Percentiles rank a stretch among this genome's conserved stretches.
phyloP scores from a whole-genome alignment of 1,284 basidiomycete genomes.

The Wallemia mellicola region DNA sequence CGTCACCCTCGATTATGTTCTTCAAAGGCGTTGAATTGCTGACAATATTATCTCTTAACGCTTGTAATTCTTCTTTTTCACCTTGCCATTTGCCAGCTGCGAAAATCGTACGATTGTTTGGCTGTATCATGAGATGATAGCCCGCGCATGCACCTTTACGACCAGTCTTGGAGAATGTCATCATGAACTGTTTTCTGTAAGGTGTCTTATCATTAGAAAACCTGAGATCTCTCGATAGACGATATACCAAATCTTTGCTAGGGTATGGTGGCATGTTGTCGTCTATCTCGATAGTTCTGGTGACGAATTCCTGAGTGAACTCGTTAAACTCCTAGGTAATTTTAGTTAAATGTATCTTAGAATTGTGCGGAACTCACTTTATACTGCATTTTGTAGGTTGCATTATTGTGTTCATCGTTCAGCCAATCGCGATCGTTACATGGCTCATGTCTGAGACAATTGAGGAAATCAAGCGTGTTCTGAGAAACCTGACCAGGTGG shows the following conservation, averaged over 20 bases:
- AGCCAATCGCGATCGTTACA: constrained; percentile 69
- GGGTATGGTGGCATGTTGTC: constrained; percentile 52
- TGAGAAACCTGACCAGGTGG: constrained; percentile 55
- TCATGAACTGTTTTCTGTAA: constrained; percentile 50
- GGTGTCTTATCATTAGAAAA: constrained; percentile 83
- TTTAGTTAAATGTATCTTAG: too few species aligned
- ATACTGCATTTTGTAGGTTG: constrained; percentile 17
- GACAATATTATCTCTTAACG: constrained; percentile 19
- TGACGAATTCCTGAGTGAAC: constrained; percentile 38
- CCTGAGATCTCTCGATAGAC: constrained; percentile 64
- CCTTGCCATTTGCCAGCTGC: constrained; percentile 65
- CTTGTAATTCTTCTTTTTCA: constrained; percentile 39
- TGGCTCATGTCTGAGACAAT: constrained; percentile 34
- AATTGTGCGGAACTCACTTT: too few species aligned
- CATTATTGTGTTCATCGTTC: constrained; percentile 7
- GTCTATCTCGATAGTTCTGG: constrained; percentile 37
- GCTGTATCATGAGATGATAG: constrained; percentile 34
- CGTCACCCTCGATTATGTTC: neutral
- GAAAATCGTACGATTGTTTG: constrained; percentile 34
- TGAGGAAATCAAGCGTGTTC: constrained; percentile 51
- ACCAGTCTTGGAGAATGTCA: constrained; percentile 45
- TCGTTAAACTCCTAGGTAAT: constrained; percentile 73
- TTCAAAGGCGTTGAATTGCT: neutral
- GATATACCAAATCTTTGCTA: constrained; percentile 50
- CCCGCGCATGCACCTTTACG: constrained; percentile 43